Base-by-base conservation (phyloP, 1,284 basidiomycete species). In the Blastosporella zonata region DNA sequence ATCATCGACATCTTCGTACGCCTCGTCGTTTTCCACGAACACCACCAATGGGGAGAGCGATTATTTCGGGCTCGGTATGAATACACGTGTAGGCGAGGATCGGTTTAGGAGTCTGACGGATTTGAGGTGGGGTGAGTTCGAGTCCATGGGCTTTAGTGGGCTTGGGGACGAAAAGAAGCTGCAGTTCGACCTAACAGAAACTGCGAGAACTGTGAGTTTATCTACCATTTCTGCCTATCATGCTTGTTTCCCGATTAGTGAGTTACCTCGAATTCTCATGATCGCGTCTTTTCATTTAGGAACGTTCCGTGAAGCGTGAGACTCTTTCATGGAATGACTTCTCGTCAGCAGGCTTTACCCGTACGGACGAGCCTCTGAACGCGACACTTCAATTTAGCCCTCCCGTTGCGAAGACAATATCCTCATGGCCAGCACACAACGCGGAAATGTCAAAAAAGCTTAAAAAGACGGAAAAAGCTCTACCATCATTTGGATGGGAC, bases 271-370 rank as follows among this genome's bases (percentile, higher is more conserved):
- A 12, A 15, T 43, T 42, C 33, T 34, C 35, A 42, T 49, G 3
- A 27, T 34, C 7, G 5, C 8, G 9, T 31, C 4, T 22, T 15
- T 35, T 25, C n/a, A 18, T 36, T 15, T 58, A 92, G 89, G 76
- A 81, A 50, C 83, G 82, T 29, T 59, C 79, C 0, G 74, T 79
- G 43, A 91, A 91, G 62, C 85, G 91, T 25, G 68, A 81, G 46
- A 93, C 92, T 0, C 76, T 95, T 58, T 81, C 82, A 25, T 95
- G 91, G 92, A 82, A 80, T 48, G 91, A 94, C 64, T 95, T 95
- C 62, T 90, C 89, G 13, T 65, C 75, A 0, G 71, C 84, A 12
- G 92, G 92, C 1, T 95, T 95, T 70, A 74, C 84, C 13, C 82
- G 90, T 17, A 77, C 75, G 6, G 89, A 93, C 51, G 78, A 73